These are phyloP conservation scores for Scytalidium lignicola DNA, from an alignment of 2,329 filamentous ascomycete genomes.

Conservation along the genomic window DNA sequence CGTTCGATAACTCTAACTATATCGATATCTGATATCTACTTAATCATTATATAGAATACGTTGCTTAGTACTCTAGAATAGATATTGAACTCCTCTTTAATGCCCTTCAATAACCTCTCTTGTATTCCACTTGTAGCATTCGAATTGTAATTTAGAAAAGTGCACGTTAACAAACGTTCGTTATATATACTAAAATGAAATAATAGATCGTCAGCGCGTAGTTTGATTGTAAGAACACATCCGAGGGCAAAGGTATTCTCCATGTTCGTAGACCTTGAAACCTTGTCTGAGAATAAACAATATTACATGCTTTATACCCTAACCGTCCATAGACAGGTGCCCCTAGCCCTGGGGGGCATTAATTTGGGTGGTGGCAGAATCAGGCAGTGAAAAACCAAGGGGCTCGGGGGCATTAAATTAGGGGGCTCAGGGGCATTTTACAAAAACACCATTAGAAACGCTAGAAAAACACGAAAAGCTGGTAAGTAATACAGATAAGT, in stretches of 20 bases:
- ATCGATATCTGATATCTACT: conserved; percentile 35
- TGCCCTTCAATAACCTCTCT: conserved; percentile 24
- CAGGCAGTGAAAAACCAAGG: too few relatives aligned
- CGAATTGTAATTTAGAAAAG: conserved; percentile 20
- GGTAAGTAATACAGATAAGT: too few relatives aligned
- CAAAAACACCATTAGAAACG: too few relatives aligned
- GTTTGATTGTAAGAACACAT: conserved; percentile 63
- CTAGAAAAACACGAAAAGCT: too few relatives aligned
- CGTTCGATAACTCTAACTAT: conserved; percentile 19
- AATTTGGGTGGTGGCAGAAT: too few relatives aligned
- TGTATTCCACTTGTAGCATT: conserved; percentile 37
- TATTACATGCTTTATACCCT: conserved; percentile 58
- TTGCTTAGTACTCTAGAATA: conserved; percentile 52
- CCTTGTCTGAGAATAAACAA: conserved; percentile 46
- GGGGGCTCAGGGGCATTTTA: too few relatives aligned
- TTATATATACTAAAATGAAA: not conserved
- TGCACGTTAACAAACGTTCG: not conserved
- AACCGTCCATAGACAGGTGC: not conserved
- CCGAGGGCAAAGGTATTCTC: conserved; percentile 68
- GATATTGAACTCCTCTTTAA: conserved; percentile 32
- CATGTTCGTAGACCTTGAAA: conserved; percentile 54
- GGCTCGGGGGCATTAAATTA: too few relatives aligned
- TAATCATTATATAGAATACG: conserved; percentile 53
- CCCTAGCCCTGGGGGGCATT: too few relatives aligned
- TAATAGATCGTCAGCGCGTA: conserved; percentile 32